Conservation (phyloP, 495 filamentous ascomycete species). For the Friedmanniomyces endolithicus region DNA sequence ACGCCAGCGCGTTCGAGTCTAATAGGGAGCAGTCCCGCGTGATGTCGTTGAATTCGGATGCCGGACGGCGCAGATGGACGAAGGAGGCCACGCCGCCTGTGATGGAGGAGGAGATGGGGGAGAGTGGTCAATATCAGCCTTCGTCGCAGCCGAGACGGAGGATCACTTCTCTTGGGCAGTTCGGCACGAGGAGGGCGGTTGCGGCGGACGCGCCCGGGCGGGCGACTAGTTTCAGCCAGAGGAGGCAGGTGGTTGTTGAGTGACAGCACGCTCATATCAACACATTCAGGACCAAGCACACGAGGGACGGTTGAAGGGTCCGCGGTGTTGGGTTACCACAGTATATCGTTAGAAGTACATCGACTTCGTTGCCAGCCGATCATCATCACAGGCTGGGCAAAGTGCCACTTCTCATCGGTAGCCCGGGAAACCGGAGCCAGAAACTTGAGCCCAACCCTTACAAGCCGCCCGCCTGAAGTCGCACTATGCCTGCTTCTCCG, state of each 20-base stretch:
- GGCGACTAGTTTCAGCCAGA: conserved; percentile 3
- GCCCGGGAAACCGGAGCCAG: not conserved
- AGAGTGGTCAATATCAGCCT: conserved; percentile 4
- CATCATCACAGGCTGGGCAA: too few species aligned
- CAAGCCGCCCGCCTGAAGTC: not conserved
- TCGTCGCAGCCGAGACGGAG: conserved; percentile 5
- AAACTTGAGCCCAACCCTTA: not conserved
- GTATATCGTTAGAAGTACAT: too few species aligned
- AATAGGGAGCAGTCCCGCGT: conserved; percentile 9
- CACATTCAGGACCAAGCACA: too few species aligned
- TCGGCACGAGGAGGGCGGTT: not conserved
- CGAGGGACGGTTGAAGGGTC: too few species aligned
- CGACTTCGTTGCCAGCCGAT: too few species aligned
- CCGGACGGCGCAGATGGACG: conserved; percentile 4
- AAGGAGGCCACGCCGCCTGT: conserved; percentile 10
- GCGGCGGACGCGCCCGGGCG: not conserved
- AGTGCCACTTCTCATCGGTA: too few species aligned
- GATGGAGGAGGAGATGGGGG: conserved; percentile 11
- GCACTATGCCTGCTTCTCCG: conserved; percentile 22
- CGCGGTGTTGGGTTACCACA: too few species aligned
- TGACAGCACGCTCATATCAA: not conserved
- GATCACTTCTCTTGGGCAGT: conserved; percentile 7
- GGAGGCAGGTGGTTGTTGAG: conserved; percentile 2
- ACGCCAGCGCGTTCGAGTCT: not conserved
- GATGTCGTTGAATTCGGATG: conserved; percentile 7